Evolutionary conservation across 768 basidiomycete genomes (phyloP).

Genomic region (Kondoa subrosea): DNA sequence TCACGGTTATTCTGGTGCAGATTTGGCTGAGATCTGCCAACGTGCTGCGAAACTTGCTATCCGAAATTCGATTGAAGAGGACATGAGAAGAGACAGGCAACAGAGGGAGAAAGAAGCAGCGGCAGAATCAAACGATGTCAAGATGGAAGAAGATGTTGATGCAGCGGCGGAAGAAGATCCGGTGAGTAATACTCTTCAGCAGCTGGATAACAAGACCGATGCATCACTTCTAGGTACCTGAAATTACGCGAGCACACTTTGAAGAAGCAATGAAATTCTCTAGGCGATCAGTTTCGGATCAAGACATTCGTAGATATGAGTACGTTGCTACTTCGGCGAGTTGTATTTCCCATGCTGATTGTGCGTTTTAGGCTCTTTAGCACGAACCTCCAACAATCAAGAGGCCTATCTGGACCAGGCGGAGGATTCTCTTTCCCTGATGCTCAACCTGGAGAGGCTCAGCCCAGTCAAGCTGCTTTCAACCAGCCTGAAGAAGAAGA

Average conservation of each 20-base stretch:
- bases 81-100: constrained; percentile 63
- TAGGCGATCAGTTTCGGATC: constrained; percentile 87
- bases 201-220: constrained; percentile 42
- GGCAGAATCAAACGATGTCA: constrained; percentile 46
- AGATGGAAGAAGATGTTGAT: constrained; percentile 43
- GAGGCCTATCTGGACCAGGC: background rate
- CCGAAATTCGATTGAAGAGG: constrained; percentile 80
- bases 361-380: background rate
- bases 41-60: constrained; percentile 94
- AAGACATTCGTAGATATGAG: constrained; percentile 93
- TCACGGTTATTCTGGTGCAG: constrained; percentile 93
- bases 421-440: background rate
- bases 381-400: constrained; percentile 3
- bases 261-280: constrained; percentile 98
- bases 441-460: background rate
- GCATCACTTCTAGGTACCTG: constrained; percentile 15
- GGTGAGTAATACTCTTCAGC: constrained; percentile 42
- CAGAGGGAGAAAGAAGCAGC: constrained; percentile 65
- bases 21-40: constrained; percentile 98
- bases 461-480: background rate
- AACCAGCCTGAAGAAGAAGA: background rate
- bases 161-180: constrained; percentile 76
- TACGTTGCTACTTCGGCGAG: constrained; percentile 44
- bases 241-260: constrained; percentile 61
- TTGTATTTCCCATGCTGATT: background rate